Percentiles rank a stretch among this genome's conserved stretches.
phyloP scores from a whole-genome alignment of 139 green algal species.

The Tetraselmis striata region DNA sequence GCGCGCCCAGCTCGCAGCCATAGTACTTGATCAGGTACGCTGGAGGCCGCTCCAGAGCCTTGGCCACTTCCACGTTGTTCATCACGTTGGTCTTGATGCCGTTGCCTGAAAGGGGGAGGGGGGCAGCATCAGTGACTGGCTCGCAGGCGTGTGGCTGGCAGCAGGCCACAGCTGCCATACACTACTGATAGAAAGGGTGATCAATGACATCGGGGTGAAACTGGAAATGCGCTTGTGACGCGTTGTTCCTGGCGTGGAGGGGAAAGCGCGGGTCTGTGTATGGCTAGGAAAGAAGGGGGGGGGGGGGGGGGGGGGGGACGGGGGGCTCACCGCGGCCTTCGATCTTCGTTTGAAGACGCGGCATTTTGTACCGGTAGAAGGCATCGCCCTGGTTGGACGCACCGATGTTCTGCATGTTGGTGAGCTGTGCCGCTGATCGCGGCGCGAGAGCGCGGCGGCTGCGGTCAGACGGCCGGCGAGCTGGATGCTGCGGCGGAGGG shows the following conservation, averaged over 20 bases:
- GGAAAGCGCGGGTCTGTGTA: too few relatives aligned
- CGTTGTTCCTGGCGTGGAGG: too few relatives aligned
- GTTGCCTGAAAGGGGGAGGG: slow-evolving; percentile 55
- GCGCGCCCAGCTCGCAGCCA: slow-evolving; percentile 91
- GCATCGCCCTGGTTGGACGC: slow-evolving; percentile 82
- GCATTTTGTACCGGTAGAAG: slow-evolving; percentile 97
- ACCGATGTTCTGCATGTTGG: slow-evolving; percentile 64
- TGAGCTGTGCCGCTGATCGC: not conserved
- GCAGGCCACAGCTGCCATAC: too few relatives aligned
- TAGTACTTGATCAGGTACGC: slow-evolving; percentile 96
- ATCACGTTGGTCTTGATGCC: slow-evolving; percentile 99
- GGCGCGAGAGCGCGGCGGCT: not conserved
- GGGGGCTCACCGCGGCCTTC: slow-evolving; percentile 66
- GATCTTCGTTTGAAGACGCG: slow-evolving; percentile 89
- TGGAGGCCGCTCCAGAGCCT: slow-evolving; percentile 86
- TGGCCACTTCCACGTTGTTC: slow-evolving; percentile 98
- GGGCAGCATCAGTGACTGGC: not conserved
- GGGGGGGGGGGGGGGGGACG: too few relatives aligned
- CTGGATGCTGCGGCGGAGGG: not conserved
- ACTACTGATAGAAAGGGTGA: too few relatives aligned
- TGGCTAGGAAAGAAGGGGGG: too few relatives aligned
- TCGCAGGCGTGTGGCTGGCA: too few relatives aligned
- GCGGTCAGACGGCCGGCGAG: not conserved
- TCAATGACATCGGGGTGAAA: too few relatives aligned
- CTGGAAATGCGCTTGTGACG: too few relatives aligned